These are phyloP conservation scores for Fonsecaea multimorphosa DNA, from an alignment of 2,329 filamentous ascomycete genomes.

Conservation along the genomic window DNA sequence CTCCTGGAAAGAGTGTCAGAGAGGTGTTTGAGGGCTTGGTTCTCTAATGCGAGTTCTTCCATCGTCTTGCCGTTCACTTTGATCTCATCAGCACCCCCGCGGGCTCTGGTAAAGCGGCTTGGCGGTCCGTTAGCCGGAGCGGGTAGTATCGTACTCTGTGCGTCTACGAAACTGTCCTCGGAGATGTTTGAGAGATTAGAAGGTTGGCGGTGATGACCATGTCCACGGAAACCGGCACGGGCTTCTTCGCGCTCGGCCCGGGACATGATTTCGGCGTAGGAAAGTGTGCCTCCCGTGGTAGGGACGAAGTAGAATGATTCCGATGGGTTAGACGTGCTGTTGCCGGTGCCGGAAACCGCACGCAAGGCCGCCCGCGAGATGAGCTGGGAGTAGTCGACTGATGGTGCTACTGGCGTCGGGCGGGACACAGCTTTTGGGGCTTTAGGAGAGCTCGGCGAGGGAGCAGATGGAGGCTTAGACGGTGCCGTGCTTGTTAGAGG, in stretches of 20 bases:
- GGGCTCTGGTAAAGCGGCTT: slow-evolving; percentile 30
- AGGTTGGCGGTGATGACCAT: slow-evolving; percentile 41
- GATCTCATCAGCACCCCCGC: slow-evolving; percentile 22
- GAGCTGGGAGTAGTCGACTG: slow-evolving; percentile 79
- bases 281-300: slow-evolving; percentile 85
- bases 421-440: slow-evolving; percentile 24
- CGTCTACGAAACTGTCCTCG: slow-evolving; percentile 90
- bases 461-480: slow-evolving; percentile 27
- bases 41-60: slow-evolving; percentile 89
- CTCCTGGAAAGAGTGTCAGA: slow-evolving; percentile 85
- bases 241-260: slow-evolving; percentile 54
- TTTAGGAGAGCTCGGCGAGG: slow-evolving; percentile 17
- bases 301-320: slow-evolving; percentile 94
- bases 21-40: slow-evolving; percentile 80
- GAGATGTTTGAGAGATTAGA: slow-evolving; percentile 64
- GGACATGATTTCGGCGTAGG: slow-evolving; percentile 86
- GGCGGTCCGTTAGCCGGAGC: slow-evolving; percentile 44
- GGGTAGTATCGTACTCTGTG: slow-evolving; percentile 64
- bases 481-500: slow-evolving; percentile 65
- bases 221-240: slow-evolving; percentile 37
- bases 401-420: slow-evolving; percentile 42
- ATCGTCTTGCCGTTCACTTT: slow-evolving; percentile 65
- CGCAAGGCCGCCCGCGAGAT: slow-evolving; percentile 85
- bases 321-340: slow-evolving; percentile 63
- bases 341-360: slow-evolving; percentile 71